Percentiles rank a stretch among this genome's conserved stretches.
phyloP scores from a whole-genome alignment of 192 early-diverging fungal genomes.

The Physocladia obscura region DNA sequence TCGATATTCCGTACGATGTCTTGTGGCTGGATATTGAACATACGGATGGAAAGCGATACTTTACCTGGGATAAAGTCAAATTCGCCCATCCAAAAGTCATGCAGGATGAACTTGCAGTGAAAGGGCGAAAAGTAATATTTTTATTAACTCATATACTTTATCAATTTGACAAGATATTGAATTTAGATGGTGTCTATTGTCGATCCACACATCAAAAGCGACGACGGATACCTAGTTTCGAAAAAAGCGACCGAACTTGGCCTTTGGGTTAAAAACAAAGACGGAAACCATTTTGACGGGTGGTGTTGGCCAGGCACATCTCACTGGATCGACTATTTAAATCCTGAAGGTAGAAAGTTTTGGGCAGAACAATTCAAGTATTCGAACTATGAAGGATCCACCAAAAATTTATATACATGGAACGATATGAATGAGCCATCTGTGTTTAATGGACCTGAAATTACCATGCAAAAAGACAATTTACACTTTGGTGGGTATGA shows the following conservation, averaged over 20 bases:
- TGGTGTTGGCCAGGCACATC: constrained; percentile 99
- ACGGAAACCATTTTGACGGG: constrained; percentile 79
- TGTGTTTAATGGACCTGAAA: constrained; percentile 96
- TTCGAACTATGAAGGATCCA: constrained; percentile 81
- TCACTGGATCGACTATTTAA: constrained; percentile 88
- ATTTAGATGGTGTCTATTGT: constrained; percentile 88
- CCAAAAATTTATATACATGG: constrained; percentile 84
- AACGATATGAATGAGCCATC: constrained; percentile 99
- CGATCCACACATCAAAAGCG: constrained; percentile 95
- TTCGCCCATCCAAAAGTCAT: constrained; percentile 85
- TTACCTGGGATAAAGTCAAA: constrained; percentile 92
- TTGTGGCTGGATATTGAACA: constrained; percentile 99
- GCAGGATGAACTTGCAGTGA: constrained; percentile 71
- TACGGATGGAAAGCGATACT: constrained; percentile 96
- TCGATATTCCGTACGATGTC: constrained; percentile 95
- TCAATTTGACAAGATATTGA: background rate
- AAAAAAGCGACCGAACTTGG: constrained; percentile 74
- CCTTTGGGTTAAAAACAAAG: constrained; percentile 76
- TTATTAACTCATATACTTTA: background rate
- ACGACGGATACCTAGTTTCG: constrained; percentile 70
- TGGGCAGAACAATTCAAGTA: constrained; percentile 77
- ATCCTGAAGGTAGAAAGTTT: constrained; percentile 75
- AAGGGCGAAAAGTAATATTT: constrained; percentile 66
- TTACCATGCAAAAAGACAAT: constrained; percentile 92
- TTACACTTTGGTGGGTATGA: constrained; percentile 85